Evolutionary conservation across 495 filamentous ascomycete genomes (phyloP), one percentile per base, ranked within the genome.

Genomic region (Podospora didyma): DNA sequence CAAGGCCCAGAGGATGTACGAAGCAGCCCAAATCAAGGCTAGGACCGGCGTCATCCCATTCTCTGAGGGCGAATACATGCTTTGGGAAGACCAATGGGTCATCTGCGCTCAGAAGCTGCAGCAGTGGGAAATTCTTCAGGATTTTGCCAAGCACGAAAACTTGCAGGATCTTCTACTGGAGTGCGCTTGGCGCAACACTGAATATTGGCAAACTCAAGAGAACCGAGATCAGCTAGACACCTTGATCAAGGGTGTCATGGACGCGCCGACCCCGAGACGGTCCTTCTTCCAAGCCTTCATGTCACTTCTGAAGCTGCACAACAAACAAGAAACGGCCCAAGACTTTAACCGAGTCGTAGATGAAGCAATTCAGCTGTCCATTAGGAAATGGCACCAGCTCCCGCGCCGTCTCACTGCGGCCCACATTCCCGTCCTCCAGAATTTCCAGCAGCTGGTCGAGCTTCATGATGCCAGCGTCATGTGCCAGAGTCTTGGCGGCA

Each of bases 31-130:
- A 72, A 92, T 97, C 68, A 99, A 96, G 70, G 93, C 95, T 44
- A 83, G 95, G 35, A 96, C 90, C 1, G 93, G 92, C 26, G 87
- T 88, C 14, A 83, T 96, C 57, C 92, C 95, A 2, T 97, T 96
- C 74, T 97, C 94, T 1, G 89, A 95, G 61, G 90, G 86, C 14
- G 95, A 99, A 73, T 99, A 99, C 67, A 96, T 94, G 83, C 80
- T 99, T 1, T 99, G 95, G 95, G 95, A 99, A 72, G 95, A 99
- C 70, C 95, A 99, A 61, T 99, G 95, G 95, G 82, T 97, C 34
- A 80, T 95, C 41, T 97, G 95, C 67, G 94, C 93, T 2, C 90
- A 97, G 72, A 99, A 97, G 75, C 81, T 99, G 37, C 95, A 99
- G 67, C 95, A 97, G 61, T 99, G 95, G 95, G 95, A 99, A 53